Conservation (phyloP, 768 basidiomycete genomes). For the Hypholoma fasciculare region DNA sequence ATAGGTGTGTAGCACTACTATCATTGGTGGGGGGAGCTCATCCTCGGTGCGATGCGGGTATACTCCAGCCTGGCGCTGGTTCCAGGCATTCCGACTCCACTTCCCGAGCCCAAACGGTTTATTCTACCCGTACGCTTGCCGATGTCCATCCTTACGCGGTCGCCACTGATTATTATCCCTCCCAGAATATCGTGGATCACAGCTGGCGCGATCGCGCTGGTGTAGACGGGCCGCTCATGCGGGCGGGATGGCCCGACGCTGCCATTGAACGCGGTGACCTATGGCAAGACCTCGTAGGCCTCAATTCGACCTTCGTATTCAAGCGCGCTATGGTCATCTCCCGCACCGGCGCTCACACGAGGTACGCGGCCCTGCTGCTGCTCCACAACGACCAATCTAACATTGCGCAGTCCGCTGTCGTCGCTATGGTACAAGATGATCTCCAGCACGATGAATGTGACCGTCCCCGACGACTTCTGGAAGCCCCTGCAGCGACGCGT, state of each 20-base stretch:
- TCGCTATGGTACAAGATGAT: conserved; percentile 32
- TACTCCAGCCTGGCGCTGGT: conserved; percentile 28
- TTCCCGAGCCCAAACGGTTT: conserved; percentile 30
- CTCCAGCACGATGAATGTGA: conserved; percentile 31
- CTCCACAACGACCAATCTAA: background rate
- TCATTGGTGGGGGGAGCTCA: conserved; percentile 47
- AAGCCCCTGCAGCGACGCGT: conserved; percentile 28
- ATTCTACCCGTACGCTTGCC: conserved; percentile 30
- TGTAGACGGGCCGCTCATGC: conserved; percentile 64
- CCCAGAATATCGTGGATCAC: conserved; percentile 15
- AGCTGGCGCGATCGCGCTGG: conserved; percentile 63
- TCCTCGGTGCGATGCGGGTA: conserved; percentile 43
- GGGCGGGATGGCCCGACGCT: conserved; percentile 64
- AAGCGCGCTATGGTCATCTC: conserved; percentile 60
- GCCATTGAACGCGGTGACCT: conserved; percentile 57
- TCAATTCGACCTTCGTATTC: conserved; percentile 55
- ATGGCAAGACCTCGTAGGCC: conserved; percentile 58
- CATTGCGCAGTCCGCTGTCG: conserved; percentile 21
- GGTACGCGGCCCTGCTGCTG: conserved; percentile 19
- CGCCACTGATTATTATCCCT: background rate
- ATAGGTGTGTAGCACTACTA: conserved; percentile 35
- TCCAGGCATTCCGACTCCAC: conserved; percentile 2
- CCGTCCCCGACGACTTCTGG: conserved; percentile 30
- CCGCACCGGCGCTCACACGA: conserved; percentile 58
- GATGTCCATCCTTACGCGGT: too few relatives aligned